Evolutionary conservation across 495 filamentous ascomycete species (phyloP).

Genomic region (Tetracladium setigerum): DNA sequence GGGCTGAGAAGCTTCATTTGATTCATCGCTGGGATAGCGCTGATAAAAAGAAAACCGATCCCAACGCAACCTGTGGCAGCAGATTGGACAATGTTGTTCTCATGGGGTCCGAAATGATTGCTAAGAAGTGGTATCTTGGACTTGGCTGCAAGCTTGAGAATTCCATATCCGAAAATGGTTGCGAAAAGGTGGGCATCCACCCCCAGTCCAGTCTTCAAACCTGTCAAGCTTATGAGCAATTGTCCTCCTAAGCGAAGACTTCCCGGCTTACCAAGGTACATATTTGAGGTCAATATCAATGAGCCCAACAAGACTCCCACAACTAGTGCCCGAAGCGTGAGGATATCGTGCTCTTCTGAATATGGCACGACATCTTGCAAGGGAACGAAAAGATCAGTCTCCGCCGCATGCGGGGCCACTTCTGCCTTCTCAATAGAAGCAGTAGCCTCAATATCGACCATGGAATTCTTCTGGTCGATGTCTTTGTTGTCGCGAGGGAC

Average conservation of each 20-base stretch:
- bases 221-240: constrained; percentile 25
- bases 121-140: constrained; percentile 48
- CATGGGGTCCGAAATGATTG: constrained; percentile 54
- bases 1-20: constrained; percentile 42
- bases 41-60: constrained; percentile 55
- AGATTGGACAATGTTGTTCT: constrained; percentile 61
- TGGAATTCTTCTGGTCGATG: too few relatives aligned
- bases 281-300: constrained; percentile 56
- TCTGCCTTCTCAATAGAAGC: too few relatives aligned
- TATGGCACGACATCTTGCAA: neutral
- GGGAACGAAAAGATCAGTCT: neutral
- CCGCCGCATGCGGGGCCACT: neutral
- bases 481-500: too few relatives aligned
- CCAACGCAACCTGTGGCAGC: constrained; percentile 57
- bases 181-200: constrained; percentile 53
- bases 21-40: constrained; percentile 58
- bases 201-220: constrained; percentile 60
- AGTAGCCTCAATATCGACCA: too few relatives aligned
- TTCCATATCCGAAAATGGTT: constrained; percentile 59
- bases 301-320: constrained; percentile 50
- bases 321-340: constrained; percentile 50
- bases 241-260: neutral
- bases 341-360: constrained; percentile 33
- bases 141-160: constrained; percentile 48
- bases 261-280: constrained; percentile 50